A percentile compares a stretch with the other conserved stretches of the same genome.
Evolutionary conservation across 2,329 filamentous ascomycete genomes (phyloP).

Genomic region (Chrysosporium queenslandicum): DNA sequence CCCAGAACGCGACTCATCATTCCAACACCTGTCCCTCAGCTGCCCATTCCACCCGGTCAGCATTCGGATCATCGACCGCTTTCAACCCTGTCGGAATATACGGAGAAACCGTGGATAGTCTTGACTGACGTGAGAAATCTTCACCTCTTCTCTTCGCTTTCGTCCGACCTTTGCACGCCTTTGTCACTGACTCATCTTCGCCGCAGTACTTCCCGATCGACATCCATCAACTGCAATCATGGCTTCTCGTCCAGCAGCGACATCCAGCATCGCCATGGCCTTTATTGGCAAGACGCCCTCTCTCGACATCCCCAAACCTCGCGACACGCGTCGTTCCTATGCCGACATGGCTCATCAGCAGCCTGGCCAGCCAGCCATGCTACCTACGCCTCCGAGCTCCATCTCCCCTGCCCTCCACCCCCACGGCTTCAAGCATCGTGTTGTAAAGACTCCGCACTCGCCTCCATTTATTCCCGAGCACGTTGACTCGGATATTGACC

Average conservation of each 20-base stretch:
- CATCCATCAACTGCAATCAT: conserved; percentile 28
- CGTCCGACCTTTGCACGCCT: not conserved
- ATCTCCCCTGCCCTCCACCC: conserved; percentile 81
- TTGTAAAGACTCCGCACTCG: conserved; percentile 29
- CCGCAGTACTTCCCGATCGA: conserved; percentile 8
- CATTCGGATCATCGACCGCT: not conserved
- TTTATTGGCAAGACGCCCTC: conserved; percentile 43
- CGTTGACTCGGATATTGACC: conserved; percentile 78
- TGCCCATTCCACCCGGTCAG: not conserved
- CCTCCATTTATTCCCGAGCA: conserved; percentile 38
- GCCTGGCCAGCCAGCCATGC: conserved; percentile 33
- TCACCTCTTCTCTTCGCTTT: not conserved
- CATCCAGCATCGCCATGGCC: conserved; percentile 42
- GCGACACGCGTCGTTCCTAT: conserved; percentile 29
- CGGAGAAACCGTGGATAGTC: conserved; percentile 14
- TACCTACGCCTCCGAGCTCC: conserved; percentile 89
- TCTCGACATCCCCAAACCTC: conserved; percentile 41
- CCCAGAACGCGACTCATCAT: not conserved
- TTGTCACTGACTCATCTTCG: conserved; percentile 3
- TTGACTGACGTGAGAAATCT: conserved; percentile 16
- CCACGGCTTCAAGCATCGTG: conserved; percentile 63
- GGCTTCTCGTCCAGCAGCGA: conserved; percentile 32
- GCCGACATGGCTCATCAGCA: conserved; percentile 21
- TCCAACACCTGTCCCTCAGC: not conserved
- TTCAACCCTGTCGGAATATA: not conserved